Conservation (phyloP, 805 yeast species). For the Candida namnaoensis region DNA sequence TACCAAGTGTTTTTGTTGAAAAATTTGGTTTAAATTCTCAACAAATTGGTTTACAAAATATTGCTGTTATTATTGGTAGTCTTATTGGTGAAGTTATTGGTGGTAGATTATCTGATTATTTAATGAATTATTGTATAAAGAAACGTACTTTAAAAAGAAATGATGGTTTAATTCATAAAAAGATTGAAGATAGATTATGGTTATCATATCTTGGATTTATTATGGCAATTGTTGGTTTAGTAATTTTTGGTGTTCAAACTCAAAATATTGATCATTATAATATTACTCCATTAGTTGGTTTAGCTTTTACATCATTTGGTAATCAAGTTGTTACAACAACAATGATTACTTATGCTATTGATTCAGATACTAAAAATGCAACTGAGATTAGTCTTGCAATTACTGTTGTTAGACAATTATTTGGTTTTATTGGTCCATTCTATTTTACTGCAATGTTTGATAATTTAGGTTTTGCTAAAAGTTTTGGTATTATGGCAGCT, state of each 20-base stretch:
- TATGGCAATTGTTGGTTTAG: constrained; percentile 12
- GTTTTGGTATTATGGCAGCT: no score
- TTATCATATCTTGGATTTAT: constrained; percentile 16
- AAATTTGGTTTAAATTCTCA: constrained; percentile 16
- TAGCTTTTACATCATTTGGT: constrained; percentile 16
- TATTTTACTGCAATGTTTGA: constrained; percentile 19
- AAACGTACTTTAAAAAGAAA: background rate
- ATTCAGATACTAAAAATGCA: constrained; percentile 9
- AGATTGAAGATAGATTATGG: constrained; percentile 14
- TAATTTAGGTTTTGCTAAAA: constrained; percentile 6
- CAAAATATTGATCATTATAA: constrained; percentile 14
- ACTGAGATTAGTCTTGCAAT: constrained; percentile 15
- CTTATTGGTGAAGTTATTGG: constrained; percentile 17
- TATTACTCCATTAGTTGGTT: constrained; percentile 17
- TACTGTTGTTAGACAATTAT: constrained; percentile 15
- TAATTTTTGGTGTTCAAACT: constrained; percentile 15
- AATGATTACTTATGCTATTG: constrained; percentile 16
- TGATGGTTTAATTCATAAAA: no score
- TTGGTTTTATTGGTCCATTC: constrained; percentile 21
- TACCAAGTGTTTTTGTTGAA: constrained; percentile 13
- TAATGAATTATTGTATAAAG: constrained; percentile 12
- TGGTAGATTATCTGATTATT: constrained; percentile 17
- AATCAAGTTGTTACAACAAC: constrained; percentile 17
- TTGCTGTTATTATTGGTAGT: constrained; percentile 16
- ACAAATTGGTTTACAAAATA: constrained; percentile 17